Percentiles rank a stretch among this genome's conserved stretches.
Conservation (phyloP, 805 yeast species). For the Yamadazyma nakazawae region DNA sequence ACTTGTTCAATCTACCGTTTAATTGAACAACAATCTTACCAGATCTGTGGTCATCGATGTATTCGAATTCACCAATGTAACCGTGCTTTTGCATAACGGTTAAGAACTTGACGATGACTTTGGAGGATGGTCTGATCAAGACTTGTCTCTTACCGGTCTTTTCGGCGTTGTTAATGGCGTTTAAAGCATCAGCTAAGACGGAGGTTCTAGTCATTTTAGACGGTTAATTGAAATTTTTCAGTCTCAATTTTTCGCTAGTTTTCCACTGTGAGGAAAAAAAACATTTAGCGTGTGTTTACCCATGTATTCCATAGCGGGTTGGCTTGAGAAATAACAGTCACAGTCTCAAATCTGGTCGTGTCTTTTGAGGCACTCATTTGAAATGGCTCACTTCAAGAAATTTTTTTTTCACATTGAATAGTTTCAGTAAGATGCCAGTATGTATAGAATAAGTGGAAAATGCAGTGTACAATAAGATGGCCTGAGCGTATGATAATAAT, state of each 20-base stretch:
- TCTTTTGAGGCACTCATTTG: not conserved
- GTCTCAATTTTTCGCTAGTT: not conserved
- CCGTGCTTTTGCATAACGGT: constrained; percentile 98
- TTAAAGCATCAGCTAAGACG: constrained; percentile 97
- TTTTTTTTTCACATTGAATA: constrained; percentile 7
- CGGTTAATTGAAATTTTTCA: constrained; percentile 1
- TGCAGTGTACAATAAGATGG: too few species aligned
- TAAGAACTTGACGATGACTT: constrained; percentile 95
- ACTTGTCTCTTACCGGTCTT: constrained; percentile 99
- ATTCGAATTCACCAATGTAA: constrained; percentile 98
- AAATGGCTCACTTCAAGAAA: not conserved
- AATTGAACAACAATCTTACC: constrained; percentile 96
- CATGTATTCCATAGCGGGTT: not conserved
- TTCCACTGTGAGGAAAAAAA: not conserved
- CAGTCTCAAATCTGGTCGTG: not conserved
- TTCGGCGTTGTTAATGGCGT: constrained; percentile 98
- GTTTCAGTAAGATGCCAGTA: constrained; percentile 11
- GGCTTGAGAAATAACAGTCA: constrained; percentile 8
- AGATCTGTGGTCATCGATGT: constrained; percentile 98
- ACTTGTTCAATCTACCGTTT: constrained; percentile 98
- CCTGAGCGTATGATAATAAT: too few species aligned
- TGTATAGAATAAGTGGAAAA: constrained; percentile 4
- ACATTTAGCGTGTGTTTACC: not conserved
- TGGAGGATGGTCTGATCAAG: constrained; percentile 95
- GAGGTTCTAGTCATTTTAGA: constrained; percentile 91